Percentiles rank a stretch among this genome's conserved stretches.
phyloP scores from a whole-genome alignment of 768 basidiomycete species.

The Boletus insuetus region DNA sequence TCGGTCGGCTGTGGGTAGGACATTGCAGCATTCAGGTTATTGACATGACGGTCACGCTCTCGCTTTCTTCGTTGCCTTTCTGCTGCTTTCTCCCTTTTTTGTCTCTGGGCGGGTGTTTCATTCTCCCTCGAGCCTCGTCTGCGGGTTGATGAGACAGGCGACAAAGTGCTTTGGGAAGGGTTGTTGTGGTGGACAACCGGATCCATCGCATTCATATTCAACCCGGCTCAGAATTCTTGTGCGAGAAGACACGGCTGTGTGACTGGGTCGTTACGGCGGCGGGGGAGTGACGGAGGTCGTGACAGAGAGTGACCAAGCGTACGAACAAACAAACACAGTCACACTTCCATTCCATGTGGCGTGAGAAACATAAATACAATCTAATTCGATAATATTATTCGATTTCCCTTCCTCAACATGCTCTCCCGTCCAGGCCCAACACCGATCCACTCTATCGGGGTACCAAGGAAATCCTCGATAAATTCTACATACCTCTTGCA shows the following conservation, averaged over 20 bases:
- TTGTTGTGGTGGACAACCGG: slow-evolving; percentile 30
- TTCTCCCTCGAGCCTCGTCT: slow-evolving; percentile 63
- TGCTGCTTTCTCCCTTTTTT: slow-evolving; percentile 84
- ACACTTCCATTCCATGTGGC: slow-evolving; percentile 17
- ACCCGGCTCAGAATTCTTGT: slow-evolving; percentile 5
- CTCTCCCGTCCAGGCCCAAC: slow-evolving; percentile 84
- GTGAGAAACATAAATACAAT: slow-evolving; percentile 18
- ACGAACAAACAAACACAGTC: slow-evolving; percentile 23
- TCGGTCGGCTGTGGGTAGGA: slow-evolving; percentile 36
- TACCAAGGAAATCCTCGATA: slow-evolving; percentile 71
- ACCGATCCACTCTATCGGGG: slow-evolving; percentile 89
- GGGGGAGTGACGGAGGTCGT: slow-evolving; percentile 34
- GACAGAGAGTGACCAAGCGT: slow-evolving; percentile 30
- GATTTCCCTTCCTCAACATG: slow-evolving; percentile 48
- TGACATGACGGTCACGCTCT: slow-evolving; percentile 58
- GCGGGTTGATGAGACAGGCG: slow-evolving; percentile 35
- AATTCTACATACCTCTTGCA: slow-evolving; percentile 86
- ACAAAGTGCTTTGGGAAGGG: slow-evolving; percentile 31
- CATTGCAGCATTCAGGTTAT: slow-evolving; percentile 41
- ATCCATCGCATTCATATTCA: slow-evolving; percentile 34
- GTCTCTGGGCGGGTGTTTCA: slow-evolving; percentile 69
- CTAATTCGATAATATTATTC: slow-evolving; percentile 24
- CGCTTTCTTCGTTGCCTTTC: slow-evolving; percentile 83
- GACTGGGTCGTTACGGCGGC: slow-evolving; percentile 35
- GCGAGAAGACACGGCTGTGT: slow-evolving; percentile 25